Conservation (phyloP, 2,329 filamentous ascomycete genomes). For the Stagonosporopsis cucurbitacearum region DNA sequence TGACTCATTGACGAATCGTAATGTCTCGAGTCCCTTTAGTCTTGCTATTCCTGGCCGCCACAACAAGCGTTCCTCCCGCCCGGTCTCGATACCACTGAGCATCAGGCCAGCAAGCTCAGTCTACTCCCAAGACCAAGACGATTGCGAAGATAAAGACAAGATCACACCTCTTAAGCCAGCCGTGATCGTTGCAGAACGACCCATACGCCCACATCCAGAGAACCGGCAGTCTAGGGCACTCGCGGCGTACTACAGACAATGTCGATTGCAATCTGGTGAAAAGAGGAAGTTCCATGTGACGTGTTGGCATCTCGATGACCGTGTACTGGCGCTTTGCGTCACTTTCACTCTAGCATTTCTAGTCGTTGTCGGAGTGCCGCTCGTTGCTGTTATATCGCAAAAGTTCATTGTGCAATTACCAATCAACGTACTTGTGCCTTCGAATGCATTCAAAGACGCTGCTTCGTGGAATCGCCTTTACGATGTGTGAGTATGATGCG, state of each 20-base stretch:
- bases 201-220: constrained; percentile 7
- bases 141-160: constrained; percentile 9
- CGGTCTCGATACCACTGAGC: constrained; percentile 4
- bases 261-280: constrained; percentile 1
- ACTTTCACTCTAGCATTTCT: constrained; percentile 31
- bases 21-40: constrained; percentile 25
- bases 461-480: constrained; percentile 47
- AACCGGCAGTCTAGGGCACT: constrained; percentile 6
- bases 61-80: constrained; percentile 7
- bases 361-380: constrained; percentile 27
- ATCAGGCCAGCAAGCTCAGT: constrained; percentile 8
- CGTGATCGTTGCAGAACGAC: constrained; percentile 13
- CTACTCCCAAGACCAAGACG: constrained; percentile 11
- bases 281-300: constrained; percentile 9
- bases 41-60: constrained; percentile 23
- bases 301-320: constrained; percentile 21
- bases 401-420: constrained; percentile 31
- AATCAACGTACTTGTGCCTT: constrained; percentile 53
- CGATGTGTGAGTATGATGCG: constrained; percentile 22
- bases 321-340: constrained; percentile 24
- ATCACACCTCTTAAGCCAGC: constrained; percentile 12
- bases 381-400: constrained; percentile 30
- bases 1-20: constrained; percentile 9
- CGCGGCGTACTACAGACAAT: constrained; percentile 13
- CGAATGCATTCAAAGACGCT: constrained; percentile 55